Percentiles rank a stretch among this genome's conserved stretches.
Conservation (phyloP, 78 protist genomes). For the Chrysochromulina tobinii region DNA sequence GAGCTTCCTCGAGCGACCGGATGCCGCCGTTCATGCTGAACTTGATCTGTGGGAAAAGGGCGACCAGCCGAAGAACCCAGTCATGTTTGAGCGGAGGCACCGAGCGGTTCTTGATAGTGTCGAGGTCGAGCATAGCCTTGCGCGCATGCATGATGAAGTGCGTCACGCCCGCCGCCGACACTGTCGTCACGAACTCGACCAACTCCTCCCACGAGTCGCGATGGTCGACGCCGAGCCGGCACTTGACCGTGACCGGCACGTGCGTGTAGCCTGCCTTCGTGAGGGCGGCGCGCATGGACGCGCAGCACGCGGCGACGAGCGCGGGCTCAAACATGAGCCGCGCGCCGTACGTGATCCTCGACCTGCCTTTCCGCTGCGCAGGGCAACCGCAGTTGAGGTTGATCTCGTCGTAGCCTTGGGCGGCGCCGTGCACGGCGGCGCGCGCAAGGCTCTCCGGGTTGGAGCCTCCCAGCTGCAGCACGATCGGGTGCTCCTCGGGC, state of each 20-base stretch:
- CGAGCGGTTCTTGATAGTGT: not conserved
- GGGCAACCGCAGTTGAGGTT: conserved; percentile 34
- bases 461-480: conserved; percentile 18
- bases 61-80: not conserved
- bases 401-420: conserved; percentile 12
- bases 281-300: not conserved
- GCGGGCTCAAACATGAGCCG: not conserved
- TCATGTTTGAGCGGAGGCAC: conserved; percentile 11
- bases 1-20: not conserved
- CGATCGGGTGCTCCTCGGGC: not conserved
- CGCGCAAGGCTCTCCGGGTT: not conserved
- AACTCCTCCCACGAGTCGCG: not conserved
- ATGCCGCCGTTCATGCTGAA: conserved; percentile 11
- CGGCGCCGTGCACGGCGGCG: not conserved
- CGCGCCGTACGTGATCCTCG: not conserved
- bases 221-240: not conserved
- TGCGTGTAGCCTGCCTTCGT: not conserved
- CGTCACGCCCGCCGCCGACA: not conserved
- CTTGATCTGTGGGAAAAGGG: not conserved
- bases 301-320: not conserved
- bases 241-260: not conserved
- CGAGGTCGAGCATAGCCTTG: not conserved
- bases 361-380: not conserved
- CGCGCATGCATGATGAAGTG: conserved; percentile 28
- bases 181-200: not conserved